Percentiles rank a stretch among this genome's conserved stretches.
Evolutionary conservation across 2,329 filamentous ascomycete species (phyloP).

Genomic region (Bipolaris bicolor): DNA sequence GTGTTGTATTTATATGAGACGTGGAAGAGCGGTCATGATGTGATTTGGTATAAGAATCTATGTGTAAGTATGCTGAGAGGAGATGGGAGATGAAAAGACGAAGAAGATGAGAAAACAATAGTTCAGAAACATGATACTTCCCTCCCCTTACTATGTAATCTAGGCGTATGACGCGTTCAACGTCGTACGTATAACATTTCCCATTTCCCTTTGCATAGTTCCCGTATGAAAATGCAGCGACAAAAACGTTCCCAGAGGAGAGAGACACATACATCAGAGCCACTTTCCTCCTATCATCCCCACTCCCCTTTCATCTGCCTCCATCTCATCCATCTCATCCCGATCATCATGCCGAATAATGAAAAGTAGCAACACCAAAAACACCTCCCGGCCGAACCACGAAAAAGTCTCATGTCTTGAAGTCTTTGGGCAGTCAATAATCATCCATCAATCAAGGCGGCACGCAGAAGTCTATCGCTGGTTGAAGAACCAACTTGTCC

Average conservation of each 20-base stretch:
- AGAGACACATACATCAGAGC: background rate
- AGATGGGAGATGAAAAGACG: background rate
- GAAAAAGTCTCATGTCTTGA: background rate
- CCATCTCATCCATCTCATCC: background rate
- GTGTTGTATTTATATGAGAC: too few species aligned
- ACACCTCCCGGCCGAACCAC: background rate
- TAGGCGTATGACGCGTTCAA: background rate
- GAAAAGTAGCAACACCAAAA: slow-evolving; percentile 5
- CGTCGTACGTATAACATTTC: background rate
- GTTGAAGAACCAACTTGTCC: slow-evolving; percentile 77
- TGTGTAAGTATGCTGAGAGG: background rate
- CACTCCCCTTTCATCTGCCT: background rate
- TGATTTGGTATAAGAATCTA: background rate
- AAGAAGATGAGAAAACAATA: background rate
- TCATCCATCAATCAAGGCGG: background rate
- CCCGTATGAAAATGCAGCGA: background rate
- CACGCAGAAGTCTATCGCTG: slow-evolving; percentile 13
- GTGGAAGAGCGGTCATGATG: background rate
- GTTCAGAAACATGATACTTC: background rate
- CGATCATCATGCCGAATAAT: background rate
- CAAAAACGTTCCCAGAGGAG: background rate
- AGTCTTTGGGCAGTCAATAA: background rate
- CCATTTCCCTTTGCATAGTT: background rate
- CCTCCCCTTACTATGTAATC: background rate
- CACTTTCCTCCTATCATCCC: background rate